A percentile compares a stretch with the other conserved stretches of the same genome.
Evolutionary conservation across 2,329 filamentous ascomycete species (phyloP).

Genomic region (Cordyceps militaris): DNA sequence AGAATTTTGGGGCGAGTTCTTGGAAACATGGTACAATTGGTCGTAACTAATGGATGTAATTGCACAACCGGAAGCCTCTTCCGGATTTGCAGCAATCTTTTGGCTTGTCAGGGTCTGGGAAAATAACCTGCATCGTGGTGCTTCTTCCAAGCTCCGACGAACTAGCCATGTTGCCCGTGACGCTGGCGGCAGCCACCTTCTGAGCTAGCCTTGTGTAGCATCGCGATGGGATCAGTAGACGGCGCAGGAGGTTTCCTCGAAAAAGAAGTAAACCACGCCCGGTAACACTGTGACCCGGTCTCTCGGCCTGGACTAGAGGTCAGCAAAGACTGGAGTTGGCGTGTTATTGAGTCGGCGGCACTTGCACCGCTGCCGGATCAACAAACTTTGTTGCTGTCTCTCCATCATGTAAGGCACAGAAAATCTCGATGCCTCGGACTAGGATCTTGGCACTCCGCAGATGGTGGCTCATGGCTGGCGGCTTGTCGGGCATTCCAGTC

Average conservation of each 20-base stretch:
- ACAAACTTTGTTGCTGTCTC: background rate
- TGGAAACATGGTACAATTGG: too few species aligned
- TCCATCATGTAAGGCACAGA: background rate
- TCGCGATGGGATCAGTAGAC: background rate
- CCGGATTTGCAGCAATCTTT: background rate
- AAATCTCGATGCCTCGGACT: background rate
- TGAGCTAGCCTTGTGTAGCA: background rate
- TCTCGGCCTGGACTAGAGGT: background rate
- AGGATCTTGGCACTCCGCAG: constrained; percentile 3
- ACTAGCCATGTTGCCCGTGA: background rate
- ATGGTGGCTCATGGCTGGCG: constrained; percentile 2
- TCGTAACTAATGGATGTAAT: too few species aligned
- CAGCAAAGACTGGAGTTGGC: constrained; percentile 1
- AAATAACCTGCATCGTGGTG: too few species aligned
- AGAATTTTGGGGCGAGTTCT: background rate
- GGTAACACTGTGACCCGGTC: background rate
- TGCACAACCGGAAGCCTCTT: background rate
- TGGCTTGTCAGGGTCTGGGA: too few species aligned
- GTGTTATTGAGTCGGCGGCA: background rate
- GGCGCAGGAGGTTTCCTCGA: background rate
- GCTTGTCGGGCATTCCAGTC: constrained; percentile 1
- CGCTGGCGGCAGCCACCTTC: background rate
- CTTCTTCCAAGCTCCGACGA: background rate
- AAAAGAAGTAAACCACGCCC: background rate
- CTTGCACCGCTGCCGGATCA: background rate